Evolutionary conservation across 257 asterid species (phyloP).

Genomic region (Paraleonurus japonicus): DNA sequence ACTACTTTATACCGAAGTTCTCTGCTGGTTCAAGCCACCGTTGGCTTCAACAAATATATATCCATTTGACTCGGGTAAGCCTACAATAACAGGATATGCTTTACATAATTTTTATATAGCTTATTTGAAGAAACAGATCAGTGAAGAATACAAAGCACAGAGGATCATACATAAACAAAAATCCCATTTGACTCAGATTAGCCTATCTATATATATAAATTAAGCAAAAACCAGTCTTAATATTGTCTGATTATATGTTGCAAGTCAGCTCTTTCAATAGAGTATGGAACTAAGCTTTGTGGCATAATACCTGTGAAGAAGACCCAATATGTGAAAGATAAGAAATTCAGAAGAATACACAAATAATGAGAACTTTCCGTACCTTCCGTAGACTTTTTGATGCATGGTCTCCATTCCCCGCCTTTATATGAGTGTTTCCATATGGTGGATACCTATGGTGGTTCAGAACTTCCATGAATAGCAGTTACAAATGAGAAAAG

Average conservation of each 20-base stretch:
- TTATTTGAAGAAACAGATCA: neutral
- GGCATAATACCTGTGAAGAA: neutral
- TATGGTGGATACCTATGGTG: constrained; percentile 67
- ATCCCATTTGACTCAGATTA: constrained; percentile 13
- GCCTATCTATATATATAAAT: constrained; percentile 7
- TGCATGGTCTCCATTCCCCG: constrained; percentile 90
- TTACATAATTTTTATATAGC: neutral
- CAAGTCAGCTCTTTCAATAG: neutral
- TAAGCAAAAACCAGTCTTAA: neutral
- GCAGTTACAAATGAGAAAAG: constrained; percentile 19
- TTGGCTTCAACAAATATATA: constrained; percentile 74
- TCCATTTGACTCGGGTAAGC: constrained; percentile 58
- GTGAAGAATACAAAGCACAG: neutral
- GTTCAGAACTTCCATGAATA: constrained; percentile 14
- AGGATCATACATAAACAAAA: neutral
- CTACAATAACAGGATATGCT: constrained; percentile 31
- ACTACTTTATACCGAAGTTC: constrained; percentile 68
- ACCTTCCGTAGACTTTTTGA: constrained; percentile 71
- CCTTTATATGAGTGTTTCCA: constrained; percentile 86
- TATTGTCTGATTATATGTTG: neutral
- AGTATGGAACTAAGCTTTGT: neutral
- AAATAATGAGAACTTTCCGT: neutral
- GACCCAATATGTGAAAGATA: neutral
- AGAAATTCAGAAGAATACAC: neutral
- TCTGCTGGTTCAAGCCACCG: constrained; percentile 97